These are phyloP conservation scores for Geosmithia flava DNA, from an alignment of 2,329 filamentous ascomycete genomes.

Conservation along the genomic window DNA sequence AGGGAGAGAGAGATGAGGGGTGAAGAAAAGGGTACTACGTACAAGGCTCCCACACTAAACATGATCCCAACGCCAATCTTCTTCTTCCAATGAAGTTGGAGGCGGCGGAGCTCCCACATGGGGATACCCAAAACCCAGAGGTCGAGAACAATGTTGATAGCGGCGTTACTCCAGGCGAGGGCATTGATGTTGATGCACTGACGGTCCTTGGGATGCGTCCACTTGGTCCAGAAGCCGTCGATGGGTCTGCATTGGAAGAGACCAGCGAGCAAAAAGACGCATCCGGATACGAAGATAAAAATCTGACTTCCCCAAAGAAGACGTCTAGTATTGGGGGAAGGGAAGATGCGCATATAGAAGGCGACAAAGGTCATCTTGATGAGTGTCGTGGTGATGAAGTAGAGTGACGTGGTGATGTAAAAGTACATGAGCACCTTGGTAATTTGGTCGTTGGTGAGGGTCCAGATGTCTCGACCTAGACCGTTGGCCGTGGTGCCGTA, in stretches of 20 bases:
- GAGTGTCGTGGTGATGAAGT: conserved; percentile 31
- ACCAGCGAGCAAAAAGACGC: conserved; percentile 28
- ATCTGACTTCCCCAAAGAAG: conserved; percentile 27
- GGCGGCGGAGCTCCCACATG: conserved; percentile 25
- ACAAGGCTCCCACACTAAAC: conserved; percentile 35
- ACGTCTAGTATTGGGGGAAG: conserved; percentile 19
- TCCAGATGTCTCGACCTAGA: conserved; percentile 40
- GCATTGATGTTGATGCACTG: conserved; percentile 35
- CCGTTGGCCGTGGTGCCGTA: conserved; percentile 23
- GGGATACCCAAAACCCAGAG: conserved; percentile 39
- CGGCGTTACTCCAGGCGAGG: conserved; percentile 37
- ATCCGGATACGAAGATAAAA: conserved; percentile 24
- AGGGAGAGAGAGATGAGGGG: neutral
- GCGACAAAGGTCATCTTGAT: conserved; percentile 39
- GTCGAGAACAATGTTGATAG: conserved; percentile 39
- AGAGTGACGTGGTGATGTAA: conserved; percentile 28
- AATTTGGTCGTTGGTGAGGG: conserved; percentile 25
- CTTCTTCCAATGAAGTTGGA: conserved; percentile 33
- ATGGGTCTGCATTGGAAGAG: conserved; percentile 41
- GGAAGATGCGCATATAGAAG: conserved; percentile 45
- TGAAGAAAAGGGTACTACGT: no score
- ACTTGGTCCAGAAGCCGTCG: conserved; percentile 37
- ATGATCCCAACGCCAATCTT: conserved; percentile 34
- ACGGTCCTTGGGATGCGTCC: conserved; percentile 33
- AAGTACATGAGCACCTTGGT: conserved; percentile 29